These are phyloP conservation scores for Fraxinus ornus DNA, from an alignment of 305 asterid genomes.

Conservation along the genomic window DNA sequence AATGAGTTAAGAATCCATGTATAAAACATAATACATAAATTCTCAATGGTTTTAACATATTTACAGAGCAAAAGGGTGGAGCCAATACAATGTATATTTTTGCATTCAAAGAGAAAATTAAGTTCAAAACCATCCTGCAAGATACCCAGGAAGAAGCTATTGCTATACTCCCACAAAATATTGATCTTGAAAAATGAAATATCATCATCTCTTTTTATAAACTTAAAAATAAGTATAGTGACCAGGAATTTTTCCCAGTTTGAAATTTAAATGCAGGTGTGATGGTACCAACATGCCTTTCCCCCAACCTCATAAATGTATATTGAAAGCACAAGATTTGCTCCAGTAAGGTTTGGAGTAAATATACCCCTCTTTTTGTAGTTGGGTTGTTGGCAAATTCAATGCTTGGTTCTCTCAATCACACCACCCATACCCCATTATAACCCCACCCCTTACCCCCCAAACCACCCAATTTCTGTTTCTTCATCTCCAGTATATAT, in stretches of 20 bases:
- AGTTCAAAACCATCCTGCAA: not conserved
- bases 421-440: conserved; percentile 12
- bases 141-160: not conserved
- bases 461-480: not conserved
- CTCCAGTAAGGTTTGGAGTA: conserved; percentile 76
- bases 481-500: conserved; percentile 19
- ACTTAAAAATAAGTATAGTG: conserved; percentile 13
- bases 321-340: conserved; percentile 69
- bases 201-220: not conserved
- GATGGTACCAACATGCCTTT: conserved; percentile 45
- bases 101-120: not conserved
- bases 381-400: conserved; percentile 77
- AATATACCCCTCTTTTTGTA: conserved; percentile 73
- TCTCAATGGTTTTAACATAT: not conserved
- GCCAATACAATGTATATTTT: not conserved
- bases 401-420: conserved; percentile 45
- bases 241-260: conserved; percentile 20
- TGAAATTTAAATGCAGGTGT: conserved; percentile 57
- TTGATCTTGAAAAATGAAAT: not conserved
- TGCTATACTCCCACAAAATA: not conserved
- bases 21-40: not conserved
- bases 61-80: not conserved
- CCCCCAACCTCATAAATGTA: conserved; percentile 74
- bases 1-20: not conserved
- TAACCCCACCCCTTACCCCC: not conserved